phyloP scores from a whole-genome alignment of 2,329 filamentous ascomycete genomes.

The Graphilbum fragrans region DNA sequence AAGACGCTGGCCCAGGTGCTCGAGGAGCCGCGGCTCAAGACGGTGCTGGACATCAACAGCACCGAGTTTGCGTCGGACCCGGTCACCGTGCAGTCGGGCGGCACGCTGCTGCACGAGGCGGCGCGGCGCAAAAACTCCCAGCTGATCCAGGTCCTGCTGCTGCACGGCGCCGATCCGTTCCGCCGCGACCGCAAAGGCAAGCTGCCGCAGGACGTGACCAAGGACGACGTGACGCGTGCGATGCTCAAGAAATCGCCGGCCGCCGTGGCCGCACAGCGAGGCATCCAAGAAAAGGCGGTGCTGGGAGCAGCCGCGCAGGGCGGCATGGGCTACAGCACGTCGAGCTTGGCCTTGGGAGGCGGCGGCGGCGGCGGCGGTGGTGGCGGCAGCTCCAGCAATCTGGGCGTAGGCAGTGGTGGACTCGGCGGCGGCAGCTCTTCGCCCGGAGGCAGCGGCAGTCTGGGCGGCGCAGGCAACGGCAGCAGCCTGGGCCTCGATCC shows the following conservation, averaged over 20 bases:
- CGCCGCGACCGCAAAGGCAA: conserved; percentile 90
- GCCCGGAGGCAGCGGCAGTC: background rate
- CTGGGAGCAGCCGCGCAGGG: conserved; percentile 60
- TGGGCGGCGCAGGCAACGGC: background rate
- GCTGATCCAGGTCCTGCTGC: conserved; percentile 77
- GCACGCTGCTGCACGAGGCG: conserved; percentile 86
- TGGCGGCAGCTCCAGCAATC: background rate
- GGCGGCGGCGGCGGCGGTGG: background rate
- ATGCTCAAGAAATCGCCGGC: conserved; percentile 92
- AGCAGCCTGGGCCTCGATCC: conserved; percentile 26
- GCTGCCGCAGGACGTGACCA: conserved; percentile 89
- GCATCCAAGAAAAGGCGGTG: conserved; percentile 95
- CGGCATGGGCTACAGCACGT: conserved; percentile 12
- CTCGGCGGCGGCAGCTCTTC: background rate
- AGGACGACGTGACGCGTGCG: conserved; percentile 76
- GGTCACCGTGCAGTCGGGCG: conserved; percentile 67
- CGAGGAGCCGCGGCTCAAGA: conserved; percentile 75
- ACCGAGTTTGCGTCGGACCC: conserved; percentile 78
- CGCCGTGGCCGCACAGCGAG: conserved; percentile 83
- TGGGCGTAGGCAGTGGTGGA: background rate
- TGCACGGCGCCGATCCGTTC: conserved; percentile 94
- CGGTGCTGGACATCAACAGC: conserved; percentile 82
- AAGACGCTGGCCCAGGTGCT: conserved; percentile 66
- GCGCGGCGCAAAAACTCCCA: conserved; percentile 77
- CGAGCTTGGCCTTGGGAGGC: background rate